Evolutionary conservation across 495 filamentous ascomycete species (phyloP).

Genomic region (Penicillium mononematosum): DNA sequence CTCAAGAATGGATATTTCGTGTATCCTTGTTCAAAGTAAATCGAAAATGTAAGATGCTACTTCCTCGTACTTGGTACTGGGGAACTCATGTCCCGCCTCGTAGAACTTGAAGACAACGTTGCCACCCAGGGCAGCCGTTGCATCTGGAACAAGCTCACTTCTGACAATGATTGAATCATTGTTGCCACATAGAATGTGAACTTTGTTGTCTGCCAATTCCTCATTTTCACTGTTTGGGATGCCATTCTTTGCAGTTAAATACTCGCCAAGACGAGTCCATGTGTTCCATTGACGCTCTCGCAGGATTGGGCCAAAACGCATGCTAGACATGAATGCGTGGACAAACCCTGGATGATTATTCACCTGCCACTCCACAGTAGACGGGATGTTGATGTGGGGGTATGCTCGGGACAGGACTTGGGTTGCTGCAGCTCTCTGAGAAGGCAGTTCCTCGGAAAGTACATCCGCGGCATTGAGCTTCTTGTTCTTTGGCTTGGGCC

Average conservation of each 20-base stretch:
- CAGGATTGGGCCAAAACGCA: constrained; percentile 56
- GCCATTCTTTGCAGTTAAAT: constrained; percentile 46
- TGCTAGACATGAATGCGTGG: constrained; percentile 56
- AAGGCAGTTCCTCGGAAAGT: constrained; percentile 39
- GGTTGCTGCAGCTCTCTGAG: constrained; percentile 34
- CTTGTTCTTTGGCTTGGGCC: constrained; percentile 35
- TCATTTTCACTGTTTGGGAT: constrained; percentile 19
- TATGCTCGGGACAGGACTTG: constrained; percentile 46
- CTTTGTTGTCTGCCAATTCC: constrained; percentile 47
- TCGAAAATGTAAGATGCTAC: constrained; percentile 47
- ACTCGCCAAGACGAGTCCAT: constrained; percentile 57
- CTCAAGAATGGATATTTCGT: not conserved
- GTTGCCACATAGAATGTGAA: constrained; percentile 55
- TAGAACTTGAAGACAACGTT: constrained; percentile 48
- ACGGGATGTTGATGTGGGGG: constrained; percentile 44
- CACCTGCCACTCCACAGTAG: constrained; percentile 56
- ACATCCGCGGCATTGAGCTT: constrained; percentile 37
- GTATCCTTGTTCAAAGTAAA: constrained; percentile 27
- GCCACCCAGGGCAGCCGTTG: constrained; percentile 47
- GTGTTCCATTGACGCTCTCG: constrained; percentile 45
- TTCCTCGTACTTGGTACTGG: constrained; percentile 53
- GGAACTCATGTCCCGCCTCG: constrained; percentile 58
- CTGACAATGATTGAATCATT: constrained; percentile 54
- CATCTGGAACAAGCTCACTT: constrained; percentile 58
- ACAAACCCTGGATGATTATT: constrained; percentile 55